Percentiles rank a stretch among this genome's conserved stretches.
Evolutionary conservation across 495 filamentous ascomycete species (phyloP).

Genomic region (Trichoderma erinaceum): DNA sequence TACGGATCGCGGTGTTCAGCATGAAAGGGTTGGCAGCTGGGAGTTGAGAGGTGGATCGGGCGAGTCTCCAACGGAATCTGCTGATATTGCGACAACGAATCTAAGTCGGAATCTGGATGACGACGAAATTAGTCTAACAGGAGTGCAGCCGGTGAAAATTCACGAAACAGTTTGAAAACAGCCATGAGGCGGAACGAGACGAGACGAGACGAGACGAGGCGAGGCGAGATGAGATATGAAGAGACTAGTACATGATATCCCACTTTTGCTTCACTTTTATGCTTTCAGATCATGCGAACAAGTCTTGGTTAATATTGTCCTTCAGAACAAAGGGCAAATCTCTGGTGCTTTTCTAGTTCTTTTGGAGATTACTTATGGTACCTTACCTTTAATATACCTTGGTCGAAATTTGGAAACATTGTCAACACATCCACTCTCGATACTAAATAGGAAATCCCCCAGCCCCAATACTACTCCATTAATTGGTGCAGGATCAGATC

Average conservation of each 20-base stretch:
- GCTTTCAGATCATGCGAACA: too few relatives aligned
- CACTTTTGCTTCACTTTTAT: too few relatives aligned
- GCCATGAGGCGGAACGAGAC: not conserved
- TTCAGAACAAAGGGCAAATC: too few relatives aligned
- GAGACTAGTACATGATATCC: too few relatives aligned
- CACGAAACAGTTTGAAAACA: conserved; percentile 18
- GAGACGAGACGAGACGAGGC: not conserved
- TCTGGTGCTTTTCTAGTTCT: too few relatives aligned
- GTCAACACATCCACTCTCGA: too few relatives aligned
- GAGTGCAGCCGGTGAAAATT: conserved; percentile 18
- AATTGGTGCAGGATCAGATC: not conserved
- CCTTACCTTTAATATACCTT: too few relatives aligned
- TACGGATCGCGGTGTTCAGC: conserved; percentile 26
- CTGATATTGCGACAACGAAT: conserved; percentile 10
- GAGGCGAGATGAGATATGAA: too few relatives aligned
- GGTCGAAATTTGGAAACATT: too few relatives aligned
- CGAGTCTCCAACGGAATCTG: not conserved
- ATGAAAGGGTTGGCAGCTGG: conserved; percentile 39
- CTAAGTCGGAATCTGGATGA: conserved; percentile 17
- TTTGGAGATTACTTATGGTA: too few relatives aligned
- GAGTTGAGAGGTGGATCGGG: conserved; percentile 26
- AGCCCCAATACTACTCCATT: not conserved
- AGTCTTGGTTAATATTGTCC: too few relatives aligned
- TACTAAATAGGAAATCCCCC: not conserved
- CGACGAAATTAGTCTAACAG: conserved; percentile 22